phyloP scores from a whole-genome alignment of 2,329 filamentous ascomycete genomes.

The Phyllosticta citriasiana region DNA sequence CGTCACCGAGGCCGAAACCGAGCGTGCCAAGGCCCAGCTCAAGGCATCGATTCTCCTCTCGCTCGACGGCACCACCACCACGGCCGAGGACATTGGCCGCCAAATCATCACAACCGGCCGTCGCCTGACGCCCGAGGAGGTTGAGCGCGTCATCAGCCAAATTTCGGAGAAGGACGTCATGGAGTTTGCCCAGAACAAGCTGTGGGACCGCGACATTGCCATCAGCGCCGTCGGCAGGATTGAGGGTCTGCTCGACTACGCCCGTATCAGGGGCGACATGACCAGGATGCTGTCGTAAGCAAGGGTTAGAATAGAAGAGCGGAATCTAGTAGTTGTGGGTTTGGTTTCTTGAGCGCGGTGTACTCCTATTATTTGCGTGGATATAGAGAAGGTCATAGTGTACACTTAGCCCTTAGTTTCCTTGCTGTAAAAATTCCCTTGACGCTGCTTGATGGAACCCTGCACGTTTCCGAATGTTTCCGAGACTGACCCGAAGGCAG shows the following conservation, averaged over 20 bases:
- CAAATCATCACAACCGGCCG: constrained; percentile 97
- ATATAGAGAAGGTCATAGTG: constrained; percentile 8
- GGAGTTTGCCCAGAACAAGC: constrained; percentile 85
- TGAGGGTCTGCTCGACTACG: constrained; percentile 72
- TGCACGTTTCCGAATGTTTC: background rate
- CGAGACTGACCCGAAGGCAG: background rate
- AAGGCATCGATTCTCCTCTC: constrained; percentile 97
- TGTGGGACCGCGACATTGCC: constrained; percentile 96
- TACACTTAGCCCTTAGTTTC: constrained; percentile 11
- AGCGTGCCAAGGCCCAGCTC: constrained; percentile 97
- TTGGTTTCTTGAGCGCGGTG: background rate
- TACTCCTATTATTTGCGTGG: background rate
- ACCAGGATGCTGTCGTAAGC: constrained; percentile 47
- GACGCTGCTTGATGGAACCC: constrained; percentile 3
- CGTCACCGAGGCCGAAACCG: constrained; percentile 82
- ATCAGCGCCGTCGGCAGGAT: constrained; percentile 88
- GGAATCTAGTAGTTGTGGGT: constrained; percentile 2
- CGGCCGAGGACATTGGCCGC: constrained; percentile 96
- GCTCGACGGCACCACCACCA: constrained; percentile 92
- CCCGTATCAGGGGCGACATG: constrained; percentile 73
- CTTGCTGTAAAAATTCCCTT: constrained; percentile 11
- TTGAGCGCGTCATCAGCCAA: constrained; percentile 79
- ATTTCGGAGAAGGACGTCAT: constrained; percentile 96
- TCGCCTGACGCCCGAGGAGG: constrained; percentile 82
- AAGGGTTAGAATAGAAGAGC: background rate